Evolutionary conservation across 2,329 filamentous ascomycete species (phyloP), one percentile per base, ranked within the genome.

Genomic region (Zarea fungicola): DNA sequence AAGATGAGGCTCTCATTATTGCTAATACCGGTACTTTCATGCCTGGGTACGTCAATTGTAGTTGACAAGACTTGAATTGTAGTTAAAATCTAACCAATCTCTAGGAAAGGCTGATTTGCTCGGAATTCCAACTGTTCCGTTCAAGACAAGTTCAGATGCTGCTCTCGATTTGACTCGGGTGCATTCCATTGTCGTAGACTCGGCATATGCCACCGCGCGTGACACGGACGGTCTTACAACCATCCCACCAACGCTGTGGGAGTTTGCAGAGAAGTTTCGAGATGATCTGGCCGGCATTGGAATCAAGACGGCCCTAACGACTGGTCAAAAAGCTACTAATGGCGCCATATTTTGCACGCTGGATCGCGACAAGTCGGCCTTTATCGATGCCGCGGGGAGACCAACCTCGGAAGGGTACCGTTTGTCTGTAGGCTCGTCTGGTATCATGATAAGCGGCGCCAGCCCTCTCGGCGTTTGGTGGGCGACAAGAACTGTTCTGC

Each of bases 391-490:
- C 5, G 72, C 70, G 11, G 74, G 74, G 1, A 62, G 71, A 7
- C 58, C 56, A 31, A 77, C 74, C 0, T 68, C 71, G 0, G 76
- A 81, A 56, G 74, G 69, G 7, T 78, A 80, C 58, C 62, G 63
- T 4, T 60, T 80, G 10, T 62, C 65, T 10, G 62, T 77, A 4
- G 64, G 63, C 14, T 48, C 57, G 5, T 56, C 63, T 10, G 68
- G 70, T 3, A 62, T 80, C 13, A 64, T 61, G 10, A 73, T 82
- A 54, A 63, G 64, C 3, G 78, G 77, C 2, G 75, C 76, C 6
- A 77, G 75, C 43, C 70, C 77, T 0, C 65, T 79, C 6, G 78
- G 78, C 9, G 72, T 69, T 44, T 81, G 75, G 74, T 81, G 78
- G 78, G 78, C 72, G 31, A 80, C 78, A 0, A 67, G 78, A 26